Conservation (phyloP, 441 rosid species). For the Metrosideros polymorpha region DNA sequence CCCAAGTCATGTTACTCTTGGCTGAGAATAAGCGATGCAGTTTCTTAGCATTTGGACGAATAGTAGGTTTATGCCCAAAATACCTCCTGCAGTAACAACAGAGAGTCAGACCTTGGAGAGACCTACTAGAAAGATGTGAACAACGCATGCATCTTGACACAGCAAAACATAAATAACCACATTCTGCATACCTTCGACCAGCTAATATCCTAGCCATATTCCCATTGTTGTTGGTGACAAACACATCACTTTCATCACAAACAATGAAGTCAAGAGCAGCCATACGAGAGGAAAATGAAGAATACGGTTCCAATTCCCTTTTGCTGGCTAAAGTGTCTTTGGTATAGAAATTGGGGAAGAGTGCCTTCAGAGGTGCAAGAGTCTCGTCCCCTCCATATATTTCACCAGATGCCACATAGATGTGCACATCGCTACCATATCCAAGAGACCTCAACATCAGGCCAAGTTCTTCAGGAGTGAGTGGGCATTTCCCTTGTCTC, state of each 20-base stretch:
- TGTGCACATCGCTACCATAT: conserved; percentile 36
- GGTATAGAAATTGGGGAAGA: conserved; percentile 41
- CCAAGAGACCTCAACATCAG: conserved; percentile 73
- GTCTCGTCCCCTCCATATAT: conserved; percentile 62
- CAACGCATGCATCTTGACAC: neutral
- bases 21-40: conserved; percentile 44
- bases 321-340: conserved; percentile 48
- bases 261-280: conserved; percentile 78
- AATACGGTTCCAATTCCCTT: conserved; percentile 51
- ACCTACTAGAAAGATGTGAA: neutral
- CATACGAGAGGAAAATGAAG: conserved; percentile 51
- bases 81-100: conserved; percentile 51
- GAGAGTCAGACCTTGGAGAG: neutral
- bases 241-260: conserved; percentile 61
- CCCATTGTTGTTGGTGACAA: conserved; percentile 77
- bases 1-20: conserved; percentile 74
- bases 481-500: conserved; percentile 96
- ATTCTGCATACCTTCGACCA: conserved; percentile 59
- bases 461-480: conserved; percentile 95
- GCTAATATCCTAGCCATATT: conserved; percentile 92
- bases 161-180: neutral
- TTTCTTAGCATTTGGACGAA: conserved; percentile 18
- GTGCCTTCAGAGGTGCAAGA: conserved; percentile 40
- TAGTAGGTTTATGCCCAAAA: conserved; percentile 88
- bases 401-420: conserved; percentile 69